A percentile compares a stretch with the other conserved stretches of the same genome.
These are phyloP conservation scores for Fusarium sp. DNA, from an alignment of 2,329 filamentous ascomycete genomes.

Conservation along the genomic window DNA sequence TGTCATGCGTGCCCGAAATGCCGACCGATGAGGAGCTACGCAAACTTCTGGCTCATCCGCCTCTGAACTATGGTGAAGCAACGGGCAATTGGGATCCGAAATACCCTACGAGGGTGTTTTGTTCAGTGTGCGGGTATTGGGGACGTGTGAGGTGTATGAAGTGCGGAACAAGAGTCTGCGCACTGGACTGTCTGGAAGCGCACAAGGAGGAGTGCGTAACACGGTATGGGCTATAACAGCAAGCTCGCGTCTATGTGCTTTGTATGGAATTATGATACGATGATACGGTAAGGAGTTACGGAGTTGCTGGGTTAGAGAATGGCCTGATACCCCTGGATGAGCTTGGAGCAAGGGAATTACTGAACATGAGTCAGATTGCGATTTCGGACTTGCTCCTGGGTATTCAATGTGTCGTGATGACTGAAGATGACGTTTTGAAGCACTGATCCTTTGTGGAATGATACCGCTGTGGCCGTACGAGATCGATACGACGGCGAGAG, in stretches of 20 bases:
- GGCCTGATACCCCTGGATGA: constrained; percentile 40
- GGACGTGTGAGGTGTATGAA: constrained; percentile 77
- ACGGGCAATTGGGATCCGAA: constrained; percentile 55
- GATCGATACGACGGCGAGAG: neutral
- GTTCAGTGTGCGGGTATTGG: constrained; percentile 84
- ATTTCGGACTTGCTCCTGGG: neutral
- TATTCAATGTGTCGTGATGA: neutral
- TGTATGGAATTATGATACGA: constrained; percentile 2
- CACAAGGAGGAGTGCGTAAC: constrained; percentile 77
- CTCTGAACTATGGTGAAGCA: constrained; percentile 73
- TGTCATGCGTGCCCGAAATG: constrained; percentile 63
- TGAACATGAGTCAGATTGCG: constrained; percentile 12
- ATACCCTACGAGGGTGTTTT: constrained; percentile 72
- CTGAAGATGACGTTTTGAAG: neutral
- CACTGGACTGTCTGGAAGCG: constrained; percentile 73
- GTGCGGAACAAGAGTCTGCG: constrained; percentile 80
- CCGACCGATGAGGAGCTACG: constrained; percentile 69
- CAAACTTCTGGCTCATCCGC: constrained; percentile 67
- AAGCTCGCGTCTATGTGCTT: neutral
- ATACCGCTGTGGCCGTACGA: neutral
- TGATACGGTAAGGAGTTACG: constrained; percentile 32
- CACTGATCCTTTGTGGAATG: neutral
- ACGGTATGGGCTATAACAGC: constrained; percentile 62
- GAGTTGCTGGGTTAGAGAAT: constrained; percentile 33
- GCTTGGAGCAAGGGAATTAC: neutral